phyloP scores from a whole-genome alignment of 2,329 filamentous ascomycete species.

The Furcasterigmium furcatum region DNA sequence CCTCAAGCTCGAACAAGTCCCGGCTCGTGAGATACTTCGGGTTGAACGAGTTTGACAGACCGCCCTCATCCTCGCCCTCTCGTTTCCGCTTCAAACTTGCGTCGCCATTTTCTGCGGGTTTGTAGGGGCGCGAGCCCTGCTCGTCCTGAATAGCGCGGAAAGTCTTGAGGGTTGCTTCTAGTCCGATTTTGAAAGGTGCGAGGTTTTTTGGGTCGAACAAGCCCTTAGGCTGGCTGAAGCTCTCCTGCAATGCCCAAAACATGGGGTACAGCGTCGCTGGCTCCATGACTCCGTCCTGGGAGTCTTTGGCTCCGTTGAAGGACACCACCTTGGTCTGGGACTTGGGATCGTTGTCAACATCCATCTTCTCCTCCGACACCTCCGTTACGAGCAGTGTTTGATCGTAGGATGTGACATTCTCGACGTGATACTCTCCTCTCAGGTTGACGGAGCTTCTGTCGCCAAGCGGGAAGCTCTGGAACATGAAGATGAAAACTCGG shows the following conservation, averaged over 20 bases:
- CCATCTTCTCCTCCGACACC: slow-evolving; percentile 53
- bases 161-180: slow-evolving; percentile 62
- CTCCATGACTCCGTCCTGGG: slow-evolving; percentile 52
- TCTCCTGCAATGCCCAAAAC: slow-evolving; percentile 91
- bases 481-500: slow-evolving; percentile 96
- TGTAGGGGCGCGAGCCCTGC: slow-evolving; percentile 42
- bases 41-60: slow-evolving; percentile 76
- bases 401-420: slow-evolving; percentile 89
- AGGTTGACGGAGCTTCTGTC: slow-evolving; percentile 98
- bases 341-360: slow-evolving; percentile 52
- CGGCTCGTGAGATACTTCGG: slow-evolving; percentile 98
- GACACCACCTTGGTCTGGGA: slow-evolving; percentile 38
- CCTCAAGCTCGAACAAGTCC: slow-evolving; percentile 93
- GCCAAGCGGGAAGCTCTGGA: slow-evolving; percentile 93
- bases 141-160: slow-evolving; percentile 50
- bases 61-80: slow-evolving; percentile 44
- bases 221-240: slow-evolving; percentile 84
- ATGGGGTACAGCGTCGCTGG: slow-evolving; percentile 78
- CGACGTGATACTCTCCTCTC: slow-evolving; percentile 90
- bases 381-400: slow-evolving; percentile 34
- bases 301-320: slow-evolving; percentile 38
- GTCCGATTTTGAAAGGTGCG: slow-evolving; percentile 73
- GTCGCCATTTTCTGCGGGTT: slow-evolving; percentile 58
- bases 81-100: slow-evolving; percentile 70
- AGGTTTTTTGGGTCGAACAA: slow-evolving; percentile 74